Base-by-base conservation (phyloP, 345 rosid species). In the Camelina neglecta region DNA sequence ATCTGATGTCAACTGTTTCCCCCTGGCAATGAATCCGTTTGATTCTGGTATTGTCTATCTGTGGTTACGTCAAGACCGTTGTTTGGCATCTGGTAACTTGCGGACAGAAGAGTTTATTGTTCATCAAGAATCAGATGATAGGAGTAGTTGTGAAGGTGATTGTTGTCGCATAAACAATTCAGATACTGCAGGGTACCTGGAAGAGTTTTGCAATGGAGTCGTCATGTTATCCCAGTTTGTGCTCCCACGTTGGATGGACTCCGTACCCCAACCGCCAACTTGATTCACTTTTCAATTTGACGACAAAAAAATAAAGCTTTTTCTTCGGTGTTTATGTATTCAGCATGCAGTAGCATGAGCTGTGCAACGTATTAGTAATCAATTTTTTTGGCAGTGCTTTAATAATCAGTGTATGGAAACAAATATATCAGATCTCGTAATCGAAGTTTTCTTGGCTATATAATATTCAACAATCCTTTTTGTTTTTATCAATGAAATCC, bases 201-300 rank as follows among this genome's bases (percentile, higher is more conserved):
- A 65, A 33, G 12, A 3, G 5, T 2, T 0, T 8, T 1, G 31
- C 42, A 0, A 35, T 20, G 16, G 11, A 36, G 33, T 61, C 15
- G 1, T 61, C 12, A 61, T 50, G 61, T 38, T 61, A 39, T 60
- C 60, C 26, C 69, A 29, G 9, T 39, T 38, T 50, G 75, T 72
- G 31, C 69, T 72, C 13, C 53, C 38, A 26, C 31, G 1, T 33
- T 72, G 76, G 69, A 72, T 72, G 54, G 62, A 72, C 35, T 60
- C 50, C 1, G 50, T 72, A 36, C 67, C 41, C 6, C 36, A 47
- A 9, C 57, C 56, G 1, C 65, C 47, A 38, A 62, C 26, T 41
- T 72, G 68, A 71, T n/a, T 15, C 18, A 65, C 58, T 0, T 65
- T 51, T 33, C 7, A 8, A 2, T 54, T 47, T 39, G 51, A 24